These are phyloP conservation scores for Urochloa ruziziensis DNA, from an alignment of 176 grass and related monocot genomes.

Conservation along the genomic window DNA sequence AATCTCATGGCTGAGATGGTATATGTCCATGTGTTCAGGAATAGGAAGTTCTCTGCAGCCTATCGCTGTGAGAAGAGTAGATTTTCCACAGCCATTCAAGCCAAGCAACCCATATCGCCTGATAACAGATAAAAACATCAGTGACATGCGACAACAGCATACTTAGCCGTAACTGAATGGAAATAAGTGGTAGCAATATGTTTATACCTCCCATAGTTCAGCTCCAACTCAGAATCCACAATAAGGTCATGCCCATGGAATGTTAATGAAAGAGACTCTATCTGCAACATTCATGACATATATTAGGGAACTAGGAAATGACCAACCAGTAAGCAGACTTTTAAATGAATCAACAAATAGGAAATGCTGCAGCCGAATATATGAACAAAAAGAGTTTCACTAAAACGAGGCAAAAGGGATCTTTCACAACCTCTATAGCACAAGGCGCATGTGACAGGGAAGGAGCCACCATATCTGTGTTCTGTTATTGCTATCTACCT, in stretches of 20 bases:
- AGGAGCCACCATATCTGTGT: background rate
- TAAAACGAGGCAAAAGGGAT: background rate
- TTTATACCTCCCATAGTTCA: constrained; percentile 88
- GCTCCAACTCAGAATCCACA: constrained; percentile 93
- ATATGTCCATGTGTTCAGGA: constrained; percentile 97
- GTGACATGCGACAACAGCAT: background rate
- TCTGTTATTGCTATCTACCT: background rate
- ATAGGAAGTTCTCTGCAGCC: constrained; percentile 90
- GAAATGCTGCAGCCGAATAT: background rate
- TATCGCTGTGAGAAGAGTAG: constrained; percentile 83
- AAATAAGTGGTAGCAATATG: background rate
- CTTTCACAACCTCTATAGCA: no score
- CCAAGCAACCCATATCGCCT: constrained; percentile 96
- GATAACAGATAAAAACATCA: constrained; percentile 23
- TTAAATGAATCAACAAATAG: background rate
- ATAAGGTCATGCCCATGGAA: constrained; percentile 99
- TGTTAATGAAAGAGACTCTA: constrained; percentile 88
- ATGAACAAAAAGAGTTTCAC: background rate
- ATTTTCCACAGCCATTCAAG: constrained; percentile 97
- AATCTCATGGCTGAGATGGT: constrained; percentile 80
- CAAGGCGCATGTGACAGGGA: background rate
- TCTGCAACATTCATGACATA: constrained; percentile 51
- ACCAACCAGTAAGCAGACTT: background rate
- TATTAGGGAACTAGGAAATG: background rate
- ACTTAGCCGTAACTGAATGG: background rate